These are phyloP conservation scores for Solanum pinnatisectum DNA, from an alignment of 257 asterid species.

Conservation along the genomic window DNA sequence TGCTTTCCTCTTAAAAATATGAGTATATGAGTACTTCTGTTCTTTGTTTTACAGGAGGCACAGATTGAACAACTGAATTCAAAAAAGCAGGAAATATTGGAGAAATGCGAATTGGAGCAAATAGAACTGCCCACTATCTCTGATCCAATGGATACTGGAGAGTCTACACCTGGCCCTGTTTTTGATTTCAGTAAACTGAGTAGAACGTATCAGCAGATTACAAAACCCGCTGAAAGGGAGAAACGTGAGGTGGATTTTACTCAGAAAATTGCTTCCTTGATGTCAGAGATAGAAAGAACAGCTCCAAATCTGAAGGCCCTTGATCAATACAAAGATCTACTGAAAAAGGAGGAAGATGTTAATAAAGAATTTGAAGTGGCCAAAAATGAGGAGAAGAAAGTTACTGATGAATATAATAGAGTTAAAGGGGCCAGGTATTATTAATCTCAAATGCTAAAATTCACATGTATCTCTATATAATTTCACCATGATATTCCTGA, in stretches of 20 bases:
- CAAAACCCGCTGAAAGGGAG: constrained; percentile 69
- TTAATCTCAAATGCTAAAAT: background rate
- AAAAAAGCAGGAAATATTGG: constrained; percentile 76
- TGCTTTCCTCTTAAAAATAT: background rate
- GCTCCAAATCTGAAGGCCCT: constrained; percentile 93
- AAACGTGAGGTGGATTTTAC: constrained; percentile 82
- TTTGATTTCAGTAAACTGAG: constrained; percentile 70
- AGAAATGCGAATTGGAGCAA: constrained; percentile 80
- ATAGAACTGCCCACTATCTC: constrained; percentile 60
- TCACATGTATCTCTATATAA: background rate
- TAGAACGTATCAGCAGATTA: constrained; percentile 65
- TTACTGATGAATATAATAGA: constrained; percentile 59
- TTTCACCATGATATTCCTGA: background rate
- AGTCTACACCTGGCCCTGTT: constrained; percentile 38
- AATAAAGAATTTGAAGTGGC: constrained; percentile 85
- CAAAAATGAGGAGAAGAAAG: constrained; percentile 70
- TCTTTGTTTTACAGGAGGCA: constrained; percentile 49
- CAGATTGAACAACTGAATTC: constrained; percentile 71
- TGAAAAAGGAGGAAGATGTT: constrained; percentile 70
- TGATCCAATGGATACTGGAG: constrained; percentile 79
- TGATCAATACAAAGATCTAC: constrained; percentile 80
- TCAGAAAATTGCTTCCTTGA: constrained; percentile 52
- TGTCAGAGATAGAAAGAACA: constrained; percentile 80
- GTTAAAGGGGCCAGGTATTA: constrained; percentile 63
- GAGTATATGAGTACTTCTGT: background rate